Base-by-base conservation (phyloP, 257 asterid species). In the Salvia miltiorrhiza region DNA sequence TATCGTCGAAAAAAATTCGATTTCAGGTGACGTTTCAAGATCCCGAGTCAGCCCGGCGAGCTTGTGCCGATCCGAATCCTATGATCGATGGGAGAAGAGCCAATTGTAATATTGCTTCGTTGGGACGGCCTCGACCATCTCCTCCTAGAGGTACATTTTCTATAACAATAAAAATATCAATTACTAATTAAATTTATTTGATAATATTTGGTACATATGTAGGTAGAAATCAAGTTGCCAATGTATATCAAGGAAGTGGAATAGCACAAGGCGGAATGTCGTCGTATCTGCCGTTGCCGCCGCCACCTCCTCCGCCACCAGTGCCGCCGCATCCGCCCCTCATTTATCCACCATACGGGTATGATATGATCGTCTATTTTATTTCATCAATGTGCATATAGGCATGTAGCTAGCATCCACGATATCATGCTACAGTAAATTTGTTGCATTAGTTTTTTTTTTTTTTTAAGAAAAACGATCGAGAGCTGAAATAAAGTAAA, bases 331-430 rank as follows among this genome's bases (percentile, higher is more conserved):
- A 88, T 13, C 70, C 92, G 6, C 86, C 95, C 72, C 73, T 85
- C 32, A 76, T 94, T 6, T 94, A 91, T 80, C 97, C 96, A 24
- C 89, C 97, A 3, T 94, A 94, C 64, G 98, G 98, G 99, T 94
- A 85, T 63, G 33, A 32, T 14, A 4, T 9, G 2, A 0, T 20
- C 11, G 3, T 24, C 2, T 7, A 26, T 63, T 19, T 24, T 12
- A 14, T 44, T 12, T 45, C 14, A 41, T 45, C 30, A 23, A 5
- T 33, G 20, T 13, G 37, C 14, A 33, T 58, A 2, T 5, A 3
- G 28, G 28, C 12, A 4, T 26, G 2, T 1, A 26, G 30, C 30
- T 26, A 26, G 30, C 2, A 26, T n/a, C 30, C 30, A 26, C 30
- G 30, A 26, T 26, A 26, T 26, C 2, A 26, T 26, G 30, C 30